Conservation (phyloP, 805 yeast species). For the Hanseniaspora mollemarum region DNA sequence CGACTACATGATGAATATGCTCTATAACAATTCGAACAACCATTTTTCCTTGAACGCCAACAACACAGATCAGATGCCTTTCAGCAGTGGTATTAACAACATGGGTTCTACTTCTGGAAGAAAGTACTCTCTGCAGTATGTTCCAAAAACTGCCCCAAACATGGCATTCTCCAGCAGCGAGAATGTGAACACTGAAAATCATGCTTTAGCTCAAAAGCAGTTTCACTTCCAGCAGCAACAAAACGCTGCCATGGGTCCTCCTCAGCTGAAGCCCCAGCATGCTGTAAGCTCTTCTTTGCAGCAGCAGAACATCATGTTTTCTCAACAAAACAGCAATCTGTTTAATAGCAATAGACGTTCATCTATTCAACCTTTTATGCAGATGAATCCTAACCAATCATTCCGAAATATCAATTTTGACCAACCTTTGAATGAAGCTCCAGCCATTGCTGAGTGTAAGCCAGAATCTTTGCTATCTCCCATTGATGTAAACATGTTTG, state of each 20-base stretch:
- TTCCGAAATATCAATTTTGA: constrained; percentile 11
- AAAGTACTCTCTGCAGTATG: constrained; percentile 7
- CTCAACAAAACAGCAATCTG: neutral
- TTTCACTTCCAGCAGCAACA: constrained; percentile 19
- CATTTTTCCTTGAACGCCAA: neutral
- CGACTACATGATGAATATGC: neutral
- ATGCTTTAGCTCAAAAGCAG: neutral
- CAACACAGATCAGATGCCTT: neutral
- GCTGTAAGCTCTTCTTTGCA: no score
- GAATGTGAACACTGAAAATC: neutral
- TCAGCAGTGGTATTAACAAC: constrained; percentile 10
- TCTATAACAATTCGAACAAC: neutral
- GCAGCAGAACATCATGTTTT: no score
- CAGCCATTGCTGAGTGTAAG: neutral
- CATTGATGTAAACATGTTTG: constrained; percentile 18
- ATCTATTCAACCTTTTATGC: constrained; percentile 14
- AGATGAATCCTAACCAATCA: constrained; percentile 4
- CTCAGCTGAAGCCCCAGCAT: constrained; percentile 14
- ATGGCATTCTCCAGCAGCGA: neutral
- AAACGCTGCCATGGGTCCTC: constrained; percentile 14
- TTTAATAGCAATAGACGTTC: constrained; percentile 12
- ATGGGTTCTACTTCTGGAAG: neutral
- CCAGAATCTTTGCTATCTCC: constrained; percentile 31
- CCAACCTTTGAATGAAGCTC: neutral
- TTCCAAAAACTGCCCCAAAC: constrained; percentile 8